Conservation (phyloP, 208 protist genomes). For the Leishmania arabica region DNA sequence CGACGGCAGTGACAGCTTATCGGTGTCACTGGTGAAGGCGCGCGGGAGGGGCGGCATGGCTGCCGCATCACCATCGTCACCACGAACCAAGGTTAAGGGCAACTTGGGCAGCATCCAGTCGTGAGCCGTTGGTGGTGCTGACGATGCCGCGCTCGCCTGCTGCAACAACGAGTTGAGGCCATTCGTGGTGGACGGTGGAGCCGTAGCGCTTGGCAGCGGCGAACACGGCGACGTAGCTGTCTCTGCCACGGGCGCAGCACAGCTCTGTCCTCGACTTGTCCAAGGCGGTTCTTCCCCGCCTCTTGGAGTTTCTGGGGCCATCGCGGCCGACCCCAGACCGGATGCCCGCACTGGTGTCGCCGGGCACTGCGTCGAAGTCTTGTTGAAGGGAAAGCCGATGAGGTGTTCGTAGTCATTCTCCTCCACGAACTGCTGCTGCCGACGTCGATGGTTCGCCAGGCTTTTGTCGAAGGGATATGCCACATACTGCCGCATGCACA, state of each 20-base stretch:
- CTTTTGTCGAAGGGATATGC: conserved; percentile 84
- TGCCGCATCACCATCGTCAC: neutral
- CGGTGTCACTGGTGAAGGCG: neutral
- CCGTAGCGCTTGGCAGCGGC: neutral
- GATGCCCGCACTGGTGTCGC: neutral
- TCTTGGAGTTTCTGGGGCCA: neutral
- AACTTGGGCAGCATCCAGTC: neutral
- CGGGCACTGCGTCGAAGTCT: conserved; percentile 8
- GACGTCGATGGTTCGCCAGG: conserved; percentile 56
- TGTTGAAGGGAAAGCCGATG: conserved; percentile 44
- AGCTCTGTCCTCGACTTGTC: neutral
- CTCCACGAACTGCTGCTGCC: conserved; percentile 71
- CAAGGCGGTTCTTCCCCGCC: neutral
- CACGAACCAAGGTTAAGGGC: neutral
- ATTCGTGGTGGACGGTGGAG: neutral
- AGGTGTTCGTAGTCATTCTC: conserved; percentile 78
- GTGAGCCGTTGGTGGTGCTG: neutral
- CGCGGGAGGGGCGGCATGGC: neutral
- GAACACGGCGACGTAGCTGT: conserved; percentile 24
- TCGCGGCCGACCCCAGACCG: neutral
- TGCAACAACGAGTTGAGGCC: neutral
- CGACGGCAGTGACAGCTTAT: neutral
- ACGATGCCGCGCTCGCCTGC: neutral
- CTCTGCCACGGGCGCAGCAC: neutral
- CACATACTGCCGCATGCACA: conserved; percentile 70